Percentiles rank a stretch among this genome's conserved stretches.
Evolutionary conservation across 2,329 filamentous ascomycete species (phyloP).

Genomic region (Xylaria sp.): DNA sequence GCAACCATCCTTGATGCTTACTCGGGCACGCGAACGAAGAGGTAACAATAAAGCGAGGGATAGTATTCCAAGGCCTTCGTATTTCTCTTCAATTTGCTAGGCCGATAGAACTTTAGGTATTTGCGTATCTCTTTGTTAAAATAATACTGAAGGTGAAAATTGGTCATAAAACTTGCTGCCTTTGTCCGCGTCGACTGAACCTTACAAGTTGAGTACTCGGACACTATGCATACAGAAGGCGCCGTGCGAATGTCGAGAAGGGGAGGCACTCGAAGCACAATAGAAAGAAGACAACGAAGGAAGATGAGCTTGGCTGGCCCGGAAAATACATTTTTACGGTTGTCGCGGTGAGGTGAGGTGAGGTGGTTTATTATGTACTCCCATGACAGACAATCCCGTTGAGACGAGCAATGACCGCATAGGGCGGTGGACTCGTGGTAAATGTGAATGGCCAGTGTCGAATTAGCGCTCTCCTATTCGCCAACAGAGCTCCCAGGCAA

Average conservation of each 20-base stretch:
- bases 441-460: constrained; percentile 1
- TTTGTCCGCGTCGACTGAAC: background rate
- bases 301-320: background rate
- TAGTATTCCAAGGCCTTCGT: background rate
- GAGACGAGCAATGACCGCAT: constrained; percentile 29
- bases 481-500: background rate
- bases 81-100: background rate
- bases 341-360: constrained; percentile 11
- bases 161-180: background rate
- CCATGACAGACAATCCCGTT: constrained; percentile 4
- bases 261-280: background rate
- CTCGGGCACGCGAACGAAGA: background rate
- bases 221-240: constrained; percentile 3
- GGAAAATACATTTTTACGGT: background rate
- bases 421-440: constrained; percentile 18
- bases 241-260: background rate
- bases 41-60: background rate
- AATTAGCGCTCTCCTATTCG: constrained; percentile 17
- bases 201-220: background rate
- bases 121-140: background rate
- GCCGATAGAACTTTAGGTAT: background rate
- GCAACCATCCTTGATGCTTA: constrained; percentile 17
- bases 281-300: background rate
- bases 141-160: background rate
- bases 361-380: constrained; percentile 4